Conservation (phyloP, 495 filamentous ascomycete species). For the Recurvomyces mirabilis region DNA sequence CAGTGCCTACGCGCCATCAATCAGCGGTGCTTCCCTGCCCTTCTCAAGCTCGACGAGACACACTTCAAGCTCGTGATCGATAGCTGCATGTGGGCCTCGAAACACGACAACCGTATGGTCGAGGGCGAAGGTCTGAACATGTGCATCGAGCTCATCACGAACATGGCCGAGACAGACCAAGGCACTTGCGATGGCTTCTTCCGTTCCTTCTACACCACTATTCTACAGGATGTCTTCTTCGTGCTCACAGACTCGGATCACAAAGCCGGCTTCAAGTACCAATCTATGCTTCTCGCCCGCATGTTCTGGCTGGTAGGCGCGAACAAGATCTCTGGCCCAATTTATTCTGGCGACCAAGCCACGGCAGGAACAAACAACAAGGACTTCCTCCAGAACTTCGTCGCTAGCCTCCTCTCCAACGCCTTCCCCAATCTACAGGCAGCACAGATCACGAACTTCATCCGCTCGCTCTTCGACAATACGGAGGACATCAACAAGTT, state of each 20-base stretch:
- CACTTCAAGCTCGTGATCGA: constrained; percentile 99
- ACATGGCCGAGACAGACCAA: constrained; percentile 84
- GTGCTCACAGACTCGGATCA: constrained; percentile 95
- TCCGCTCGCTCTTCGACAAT: constrained; percentile 69
- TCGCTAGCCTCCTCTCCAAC: constrained; percentile 71
- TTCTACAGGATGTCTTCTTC: constrained; percentile 97
- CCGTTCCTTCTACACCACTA: constrained; percentile 88
- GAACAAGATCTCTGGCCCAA: constrained; percentile 80
- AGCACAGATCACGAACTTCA: constrained; percentile 80
- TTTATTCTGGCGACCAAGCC: constrained; percentile 74
- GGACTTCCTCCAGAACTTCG: constrained; percentile 79
- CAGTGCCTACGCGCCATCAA: constrained; percentile 93
- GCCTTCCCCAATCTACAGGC: constrained; percentile 89
- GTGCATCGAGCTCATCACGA: constrained; percentile 96
- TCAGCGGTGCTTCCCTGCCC: constrained; percentile 81
- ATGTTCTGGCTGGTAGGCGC: constrained; percentile 89
- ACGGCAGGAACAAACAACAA: constrained; percentile 73
- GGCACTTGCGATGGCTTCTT: constrained; percentile 89
- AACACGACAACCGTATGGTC: constrained; percentile 97
- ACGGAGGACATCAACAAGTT: constrained; percentile 78
- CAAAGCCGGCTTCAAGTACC: constrained; percentile 97
- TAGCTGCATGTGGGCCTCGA: constrained; percentile 98
- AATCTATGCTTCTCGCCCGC: constrained; percentile 81
- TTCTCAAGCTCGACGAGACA: constrained; percentile 82
- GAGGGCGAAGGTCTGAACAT: constrained; percentile 96